Base-by-base conservation (phyloP, 331 rosid genomes). In the Pyrus hybrid region DNA sequence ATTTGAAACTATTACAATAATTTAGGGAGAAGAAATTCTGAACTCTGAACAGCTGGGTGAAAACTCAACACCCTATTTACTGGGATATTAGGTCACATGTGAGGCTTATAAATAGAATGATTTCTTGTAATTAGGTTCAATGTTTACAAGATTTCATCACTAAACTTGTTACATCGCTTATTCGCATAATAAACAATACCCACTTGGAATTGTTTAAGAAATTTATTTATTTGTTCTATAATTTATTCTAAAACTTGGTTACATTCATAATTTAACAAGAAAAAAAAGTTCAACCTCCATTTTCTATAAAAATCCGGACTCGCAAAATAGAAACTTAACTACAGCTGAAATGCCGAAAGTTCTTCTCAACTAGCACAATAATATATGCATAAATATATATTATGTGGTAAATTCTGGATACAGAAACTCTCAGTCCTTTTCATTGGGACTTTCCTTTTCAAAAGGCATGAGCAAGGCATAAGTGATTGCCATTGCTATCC, bases 401-500 rank as follows among this genome's bases (percentile, higher is more conserved):
- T 49, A 17, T 6, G 56, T 49, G 3, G n/a, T 49, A 49, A 49
- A 49, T 49, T 49, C 56, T 49, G 21, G 56, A 49, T 49, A 49
- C 21, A 49, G 21, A 49, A 49, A 1, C 9, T 1, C 1, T 49
- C 56, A 16, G 21, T 49, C 1, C 56, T 6, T 49, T 17, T 2
- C n/a, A 7, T 17, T 49, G 21, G 56, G 56, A 49, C n/a, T 49
- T 17, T 49, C n/a, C 7, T 6, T 49, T 16, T 49, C 21, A 49
- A 16, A 49, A 16, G 56, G n/a, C 9, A 2, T 68, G 75, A 76
- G 80, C 68, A 68, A 57, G 41, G 45, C 47, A 8, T 57, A 76
- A 57, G 80, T 41, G 6, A 76, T 16, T 37, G 67, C 68, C 73
- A 67, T 67, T 45, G 80, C 67, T 20, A 76, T 7, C 80, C 73